Conservation (phyloP, 2,329 filamentous ascomycete genomes). For the Fusarium sp. region DNA sequence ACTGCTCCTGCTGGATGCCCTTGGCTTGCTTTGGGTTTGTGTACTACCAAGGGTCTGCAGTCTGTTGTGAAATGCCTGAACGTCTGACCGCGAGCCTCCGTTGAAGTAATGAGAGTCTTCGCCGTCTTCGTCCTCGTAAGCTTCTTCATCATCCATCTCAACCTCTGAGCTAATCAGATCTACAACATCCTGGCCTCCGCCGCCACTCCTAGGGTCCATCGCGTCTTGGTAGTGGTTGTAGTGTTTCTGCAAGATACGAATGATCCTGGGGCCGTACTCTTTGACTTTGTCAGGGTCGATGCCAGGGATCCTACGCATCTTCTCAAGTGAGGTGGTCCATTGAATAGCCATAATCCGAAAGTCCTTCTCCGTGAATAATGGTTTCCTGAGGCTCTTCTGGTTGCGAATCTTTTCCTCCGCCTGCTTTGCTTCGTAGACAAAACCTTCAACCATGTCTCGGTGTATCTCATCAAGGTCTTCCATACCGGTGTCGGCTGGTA, state of each 20-base stretch:
- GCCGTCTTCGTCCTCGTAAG: slow-evolving; percentile 52
- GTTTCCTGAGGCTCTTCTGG: slow-evolving; percentile 64
- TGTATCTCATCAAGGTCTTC: slow-evolving; percentile 69
- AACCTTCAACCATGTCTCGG: slow-evolving; percentile 70
- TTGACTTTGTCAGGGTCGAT: slow-evolving; percentile 72
- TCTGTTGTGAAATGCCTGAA: slow-evolving; percentile 51
- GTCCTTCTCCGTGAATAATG: slow-evolving; percentile 75
- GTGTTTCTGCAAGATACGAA: slow-evolving; percentile 66
- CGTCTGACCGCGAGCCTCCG: slow-evolving; percentile 43
- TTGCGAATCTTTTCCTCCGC: slow-evolving; percentile 72
- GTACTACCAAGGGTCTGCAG: slow-evolving; percentile 47
- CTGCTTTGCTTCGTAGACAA: slow-evolving; percentile 70
- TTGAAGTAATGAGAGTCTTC: slow-evolving; percentile 63
- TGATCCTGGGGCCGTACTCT: slow-evolving; percentile 69
- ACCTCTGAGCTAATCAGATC: slow-evolving; percentile 64
- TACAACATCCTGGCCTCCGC: slow-evolving; percentile 57
- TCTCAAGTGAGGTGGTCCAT: slow-evolving; percentile 70
- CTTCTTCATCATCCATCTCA: slow-evolving; percentile 51
- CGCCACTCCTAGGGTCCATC: slow-evolving; percentile 52
- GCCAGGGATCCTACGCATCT: slow-evolving; percentile 72
- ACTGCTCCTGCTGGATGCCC: slow-evolving; percentile 43
- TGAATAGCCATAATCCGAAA: slow-evolving; percentile 78
- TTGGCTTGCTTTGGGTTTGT: slow-evolving; percentile 43
- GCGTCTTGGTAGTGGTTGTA: slow-evolving; percentile 62
- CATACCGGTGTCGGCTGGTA: slow-evolving; percentile 66